phyloP scores from a whole-genome alignment of 768 basidiomycete species.

The Wakefieldia striispora region DNA sequence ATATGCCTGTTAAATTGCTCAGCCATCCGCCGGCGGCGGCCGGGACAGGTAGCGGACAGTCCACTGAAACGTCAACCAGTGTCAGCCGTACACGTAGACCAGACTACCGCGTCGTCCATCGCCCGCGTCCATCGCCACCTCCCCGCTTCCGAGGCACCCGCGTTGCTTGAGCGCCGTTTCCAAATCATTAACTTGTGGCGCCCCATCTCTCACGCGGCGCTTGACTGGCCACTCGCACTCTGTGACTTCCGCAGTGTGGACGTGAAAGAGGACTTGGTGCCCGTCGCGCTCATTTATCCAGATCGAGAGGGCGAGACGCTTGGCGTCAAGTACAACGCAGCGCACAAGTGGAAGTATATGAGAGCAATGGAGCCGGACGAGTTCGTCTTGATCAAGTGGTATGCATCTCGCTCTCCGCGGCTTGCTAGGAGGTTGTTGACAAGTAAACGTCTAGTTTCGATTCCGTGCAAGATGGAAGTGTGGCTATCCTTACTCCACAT shows the following conservation, averaged over 20 bases:
- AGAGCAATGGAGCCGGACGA: slow-evolving; percentile 46
- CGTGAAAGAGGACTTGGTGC: slow-evolving; percentile 34
- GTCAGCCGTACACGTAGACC: slow-evolving; percentile 43
- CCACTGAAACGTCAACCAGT: slow-evolving; percentile 45
- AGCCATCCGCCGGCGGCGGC: slow-evolving; percentile 45
- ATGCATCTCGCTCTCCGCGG: slow-evolving; percentile 1
- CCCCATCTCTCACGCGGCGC: slow-evolving; percentile 43
- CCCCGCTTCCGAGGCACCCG: slow-evolving; percentile 38
- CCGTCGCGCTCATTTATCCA: slow-evolving; percentile 39
- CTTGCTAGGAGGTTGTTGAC: neutral
- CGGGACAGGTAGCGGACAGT: slow-evolving; percentile 33
- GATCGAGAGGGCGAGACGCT: slow-evolving; percentile 45
- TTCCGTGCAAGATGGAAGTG: slow-evolving; percentile 36
- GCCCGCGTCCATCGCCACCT: slow-evolving; percentile 45
- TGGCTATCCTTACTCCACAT: slow-evolving; percentile 34
- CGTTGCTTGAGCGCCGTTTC: slow-evolving; percentile 42
- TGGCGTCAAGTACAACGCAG: slow-evolving; percentile 36
- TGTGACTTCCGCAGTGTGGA: slow-evolving; percentile 48
- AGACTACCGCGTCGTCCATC: slow-evolving; percentile 39
- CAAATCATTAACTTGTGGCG: slow-evolving; percentile 58
- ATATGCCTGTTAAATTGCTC: neutral
- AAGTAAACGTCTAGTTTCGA: slow-evolving; percentile 25
- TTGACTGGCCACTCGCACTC: slow-evolving; percentile 47
- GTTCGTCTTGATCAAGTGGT: slow-evolving; percentile 49
- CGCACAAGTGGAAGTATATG: slow-evolving; percentile 46